Percentiles rank a stretch among this genome's conserved stretches.
phyloP scores from a whole-genome alignment of 2,329 filamentous ascomycete genomes.

The Colletotrichum agaves region DNA sequence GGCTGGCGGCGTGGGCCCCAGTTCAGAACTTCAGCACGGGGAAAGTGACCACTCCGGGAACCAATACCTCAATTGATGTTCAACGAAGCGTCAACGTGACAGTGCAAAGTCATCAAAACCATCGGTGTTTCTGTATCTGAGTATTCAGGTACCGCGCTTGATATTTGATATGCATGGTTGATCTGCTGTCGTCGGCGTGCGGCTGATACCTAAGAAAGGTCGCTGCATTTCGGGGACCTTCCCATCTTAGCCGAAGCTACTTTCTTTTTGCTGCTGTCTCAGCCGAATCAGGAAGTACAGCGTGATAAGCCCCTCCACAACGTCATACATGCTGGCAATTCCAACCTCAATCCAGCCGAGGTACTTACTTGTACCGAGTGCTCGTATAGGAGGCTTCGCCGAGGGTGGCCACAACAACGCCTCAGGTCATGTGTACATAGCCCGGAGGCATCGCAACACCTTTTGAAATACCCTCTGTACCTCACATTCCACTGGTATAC shows the following conservation, averaged over 20 bases:
- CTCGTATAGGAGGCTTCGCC: too few species aligned
- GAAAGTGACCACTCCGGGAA: not conserved
- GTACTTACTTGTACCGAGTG: too few species aligned
- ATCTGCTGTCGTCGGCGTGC: constrained; percentile 30
- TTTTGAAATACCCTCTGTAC: not conserved
- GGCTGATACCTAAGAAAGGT: constrained; percentile 31
- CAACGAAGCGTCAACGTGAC: too few species aligned
- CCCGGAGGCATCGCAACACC: not conserved
- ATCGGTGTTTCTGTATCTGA: too few species aligned
- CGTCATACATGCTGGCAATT: constrained; percentile 35
- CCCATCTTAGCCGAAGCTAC: constrained; percentile 3
- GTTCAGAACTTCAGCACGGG: too few species aligned
- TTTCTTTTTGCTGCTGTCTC: accelerated
- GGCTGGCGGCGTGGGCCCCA: too few species aligned
- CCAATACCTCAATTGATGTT: not conserved
- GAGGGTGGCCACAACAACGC: constrained; percentile 19
- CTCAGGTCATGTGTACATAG: constrained; percentile 29
- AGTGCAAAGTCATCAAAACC: too few species aligned
- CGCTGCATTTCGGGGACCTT: constrained; percentile 27
- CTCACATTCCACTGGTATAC: not conserved
- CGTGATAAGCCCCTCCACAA: constrained; percentile 1
- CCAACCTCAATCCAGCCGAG: constrained; percentile 35
- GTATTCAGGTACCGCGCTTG: not conserved
- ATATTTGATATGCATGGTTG: constrained; percentile 23
- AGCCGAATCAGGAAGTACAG: not conserved